A percentile compares a stretch with the other conserved stretches of the same genome.
Evolutionary conservation across 192 early-diverging fungal species (phyloP).

Genomic region (Gigaspora rosea): DNA sequence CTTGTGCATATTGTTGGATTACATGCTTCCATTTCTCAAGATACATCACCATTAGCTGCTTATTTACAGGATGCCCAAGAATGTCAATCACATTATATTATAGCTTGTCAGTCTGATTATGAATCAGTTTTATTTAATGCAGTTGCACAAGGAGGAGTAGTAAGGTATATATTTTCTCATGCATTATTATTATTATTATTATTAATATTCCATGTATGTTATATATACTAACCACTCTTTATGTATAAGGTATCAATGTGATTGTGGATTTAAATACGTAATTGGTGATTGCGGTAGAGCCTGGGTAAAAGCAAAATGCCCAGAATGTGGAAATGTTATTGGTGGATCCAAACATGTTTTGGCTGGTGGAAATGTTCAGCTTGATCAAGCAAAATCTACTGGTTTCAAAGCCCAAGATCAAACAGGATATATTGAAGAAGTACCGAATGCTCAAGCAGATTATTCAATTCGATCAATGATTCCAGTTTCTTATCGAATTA

Average conservation of each 20-base stretch:
- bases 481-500: conserved; percentile 32
- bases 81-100: conserved; percentile 1
- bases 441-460: not conserved
- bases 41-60: conserved; percentile 10
- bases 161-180: not conserved
- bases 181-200: too few relatives aligned
- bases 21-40: conserved; percentile 9
- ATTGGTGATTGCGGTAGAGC: too few relatives aligned
- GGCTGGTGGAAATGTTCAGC: too few relatives aligned
- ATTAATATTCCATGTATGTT: too few relatives aligned
- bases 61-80: not conserved
- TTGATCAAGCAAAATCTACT: too few relatives aligned
- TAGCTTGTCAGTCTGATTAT: not conserved
- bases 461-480: conserved; percentile 15
- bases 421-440: conserved; percentile 26
- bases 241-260: too few relatives aligned
- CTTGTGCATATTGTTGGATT: conserved; percentile 20
- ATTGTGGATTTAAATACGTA: too few relatives aligned
- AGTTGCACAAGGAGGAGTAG: too few relatives aligned
- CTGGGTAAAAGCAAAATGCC: too few relatives aligned
- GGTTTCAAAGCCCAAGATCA: not conserved
- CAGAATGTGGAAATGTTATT: too few relatives aligned
- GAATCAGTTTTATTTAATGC: not conserved
- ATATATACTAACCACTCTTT: too few relatives aligned
- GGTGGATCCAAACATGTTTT: too few relatives aligned